phyloP scores from a whole-genome alignment of 805 yeast genomes.

The Starmera dryadoides region DNA sequence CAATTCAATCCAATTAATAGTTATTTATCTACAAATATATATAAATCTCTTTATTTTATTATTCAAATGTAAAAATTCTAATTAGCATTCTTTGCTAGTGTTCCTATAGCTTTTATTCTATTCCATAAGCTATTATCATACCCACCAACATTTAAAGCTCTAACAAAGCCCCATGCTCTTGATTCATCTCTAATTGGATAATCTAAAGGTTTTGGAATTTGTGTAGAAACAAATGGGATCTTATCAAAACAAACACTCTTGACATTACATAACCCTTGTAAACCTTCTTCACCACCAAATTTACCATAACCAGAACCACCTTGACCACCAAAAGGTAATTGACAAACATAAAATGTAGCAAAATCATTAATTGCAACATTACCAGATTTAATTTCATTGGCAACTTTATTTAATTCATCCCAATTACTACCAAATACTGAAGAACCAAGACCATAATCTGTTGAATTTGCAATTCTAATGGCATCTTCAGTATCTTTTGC shows the following conservation, averaged over 20 bases:
- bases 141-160: slow-evolving; percentile 75
- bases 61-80: slow-evolving; percentile 2
- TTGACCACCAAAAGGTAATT: slow-evolving; percentile 94
- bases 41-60: not conserved
- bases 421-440: slow-evolving; percentile 76
- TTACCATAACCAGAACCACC: slow-evolving; percentile 94
- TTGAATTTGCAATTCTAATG: slow-evolving; percentile 68
- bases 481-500: slow-evolving; percentile 66
- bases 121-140: slow-evolving; percentile 74
- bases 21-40: too few species aligned
- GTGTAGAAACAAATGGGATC: slow-evolving; percentile 68
- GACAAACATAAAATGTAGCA: slow-evolving; percentile 94
- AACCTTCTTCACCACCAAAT: slow-evolving; percentile 97
- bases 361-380: slow-evolving; percentile 96
- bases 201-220: slow-evolving; percentile 83
- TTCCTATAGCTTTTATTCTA: slow-evolving; percentile 45
- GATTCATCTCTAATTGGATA: slow-evolving; percentile 80
- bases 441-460: slow-evolving; percentile 87
- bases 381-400: slow-evolving; percentile 65
- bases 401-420: slow-evolving; percentile 51
- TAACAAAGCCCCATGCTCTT: slow-evolving; percentile 86
- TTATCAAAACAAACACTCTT: slow-evolving; percentile 86
- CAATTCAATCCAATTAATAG: too few species aligned
- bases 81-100: slow-evolving; percentile 41
- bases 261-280: slow-evolving; percentile 80